Evolutionary conservation across 352 stramenopile species (phyloP).

Genomic region (Phytophthora pluvialis): DNA sequence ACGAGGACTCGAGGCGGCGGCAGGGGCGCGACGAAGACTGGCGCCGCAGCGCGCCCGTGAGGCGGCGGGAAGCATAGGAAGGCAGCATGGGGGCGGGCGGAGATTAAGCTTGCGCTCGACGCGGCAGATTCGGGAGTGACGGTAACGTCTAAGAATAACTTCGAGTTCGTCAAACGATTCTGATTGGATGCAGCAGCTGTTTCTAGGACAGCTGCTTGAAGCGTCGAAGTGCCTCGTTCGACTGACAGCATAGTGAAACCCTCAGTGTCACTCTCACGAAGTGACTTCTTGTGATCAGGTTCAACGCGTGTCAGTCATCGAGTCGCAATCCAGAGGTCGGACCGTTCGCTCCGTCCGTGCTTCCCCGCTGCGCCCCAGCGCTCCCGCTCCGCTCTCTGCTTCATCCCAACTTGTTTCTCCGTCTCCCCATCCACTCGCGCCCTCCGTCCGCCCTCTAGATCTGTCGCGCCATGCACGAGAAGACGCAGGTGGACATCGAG

Average conservation of each 20-base stretch:
- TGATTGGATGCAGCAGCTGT: conserved; percentile 27
- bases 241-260: neutral
- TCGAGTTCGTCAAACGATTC: conserved; percentile 26
- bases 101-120: conserved; percentile 3
- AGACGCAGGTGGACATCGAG: conserved; percentile 42
- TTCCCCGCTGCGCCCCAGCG: neutral
- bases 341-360: neutral
- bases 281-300: neutral
- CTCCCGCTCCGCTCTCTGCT: neutral
- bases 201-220: conserved; percentile 16
- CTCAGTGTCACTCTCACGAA: neutral
- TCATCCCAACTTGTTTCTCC: neutral
- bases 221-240: neutral
- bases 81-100: neutral
- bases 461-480: conserved; percentile 28
- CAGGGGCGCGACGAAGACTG: neutral
- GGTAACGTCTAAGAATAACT: conserved; percentile 4
- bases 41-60: conserved; percentile 5
- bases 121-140: conserved; percentile 25
- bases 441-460: neutral
- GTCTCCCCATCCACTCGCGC: neutral
- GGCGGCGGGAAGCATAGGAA: conserved; percentile 1
- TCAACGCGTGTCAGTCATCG: conserved; percentile 9
- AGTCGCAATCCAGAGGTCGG: conserved; percentile 4
- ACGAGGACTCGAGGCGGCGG: conserved; percentile 32